Percentiles rank a stretch among this genome's conserved stretches.
These are phyloP conservation scores for Harringtonia aguacate DNA, from an alignment of 2,329 filamentous ascomycete genomes.

Conservation along the genomic window DNA sequence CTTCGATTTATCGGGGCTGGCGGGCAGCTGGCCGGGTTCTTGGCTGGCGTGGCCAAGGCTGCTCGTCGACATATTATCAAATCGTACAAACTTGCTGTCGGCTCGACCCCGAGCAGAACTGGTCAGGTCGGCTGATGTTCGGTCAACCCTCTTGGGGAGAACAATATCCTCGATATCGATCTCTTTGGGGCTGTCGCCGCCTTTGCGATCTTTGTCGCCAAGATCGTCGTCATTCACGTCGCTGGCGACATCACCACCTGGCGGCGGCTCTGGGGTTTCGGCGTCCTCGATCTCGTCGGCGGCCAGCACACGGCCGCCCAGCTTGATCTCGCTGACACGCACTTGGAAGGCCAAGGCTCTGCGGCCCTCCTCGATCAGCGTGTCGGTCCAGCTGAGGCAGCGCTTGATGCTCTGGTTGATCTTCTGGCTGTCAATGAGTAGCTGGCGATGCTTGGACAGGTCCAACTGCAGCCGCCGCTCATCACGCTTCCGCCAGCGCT, in stretches of 20 bases:
- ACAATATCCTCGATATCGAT: too few species aligned
- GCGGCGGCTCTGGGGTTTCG: too few species aligned
- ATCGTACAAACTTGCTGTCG: too few species aligned
- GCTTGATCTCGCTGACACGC: conserved; percentile 63
- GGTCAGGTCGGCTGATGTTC: too few species aligned
- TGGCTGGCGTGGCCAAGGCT: too few species aligned
- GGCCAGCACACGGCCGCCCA: conserved; percentile 70
- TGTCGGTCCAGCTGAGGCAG: conserved; percentile 82
- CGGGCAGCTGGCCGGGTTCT: too few species aligned
- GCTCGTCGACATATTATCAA: too few species aligned
- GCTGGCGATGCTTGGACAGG: conserved; percentile 76
- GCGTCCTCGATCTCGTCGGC: conserved; percentile 50
- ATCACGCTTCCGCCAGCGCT: conserved; percentile 46
- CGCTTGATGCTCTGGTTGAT: conserved; percentile 90
- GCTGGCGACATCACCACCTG: conserved; percentile 18
- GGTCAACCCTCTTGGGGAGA: too few species aligned
- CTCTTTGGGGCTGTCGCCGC: too few species aligned
- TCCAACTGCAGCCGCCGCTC: conserved; percentile 78
- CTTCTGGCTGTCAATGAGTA: conserved; percentile 83
- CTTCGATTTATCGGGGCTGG: too few species aligned
- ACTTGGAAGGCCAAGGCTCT: conserved; percentile 81
- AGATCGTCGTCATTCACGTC: conserved; percentile 9
- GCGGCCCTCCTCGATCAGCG: conserved; percentile 77
- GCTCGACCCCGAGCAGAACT: too few species aligned
- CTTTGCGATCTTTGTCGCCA: too few species aligned